Base-by-base conservation (phyloP, 495 filamentous ascomycete species). In the Tricharina praecox region DNA sequence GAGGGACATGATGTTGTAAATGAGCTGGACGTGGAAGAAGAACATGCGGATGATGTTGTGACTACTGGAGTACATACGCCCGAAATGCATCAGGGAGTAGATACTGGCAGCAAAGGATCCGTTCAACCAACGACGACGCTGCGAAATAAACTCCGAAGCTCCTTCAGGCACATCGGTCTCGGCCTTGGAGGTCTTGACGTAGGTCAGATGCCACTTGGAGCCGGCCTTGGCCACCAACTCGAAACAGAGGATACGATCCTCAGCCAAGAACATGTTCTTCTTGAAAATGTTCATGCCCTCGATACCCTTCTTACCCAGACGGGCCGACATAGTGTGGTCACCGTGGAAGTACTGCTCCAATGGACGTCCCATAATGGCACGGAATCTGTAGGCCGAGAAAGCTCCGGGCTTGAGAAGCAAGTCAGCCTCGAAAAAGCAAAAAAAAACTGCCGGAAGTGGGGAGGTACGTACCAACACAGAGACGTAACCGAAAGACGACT, bases 1-100 rank as follows among this genome's bases (percentile, higher is more conserved):
- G 46, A 85, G 78, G 52, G 82, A 82, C 64, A 81, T 81, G 59
- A 90, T 69, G 67, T 95, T 96, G 72, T 99, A 99, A 53, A 95
- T 57, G 63, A 96, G 77, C 66, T 60, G 52, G 30, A 62, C 38
- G 19, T 62, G 59, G 43, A 62, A 62, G 40, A 62, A 62, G 20
- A 59, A 43, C 59, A 61, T 62, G 19, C 59, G 59, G 32, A 62
- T 47, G 39, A 62, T 58, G 37, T 55, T 62, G 45, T 62, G 59
- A 36, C 55, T 59, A 47, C 59, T 62, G 13, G 54, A 49, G 34
- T 62, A 63, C 56, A 63, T 63, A 25, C 60, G 49, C 26, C 86
- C 85, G 56, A 99, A 99, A 65, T 99, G 92, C 87, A 96, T 63
- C 48, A 63, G 36, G 40, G 61, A 59, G 42, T 63, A 63, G 37